Conservation (phyloP, 1,284 basidiomycete genomes). For the Boletus semigastroideus region DNA sequence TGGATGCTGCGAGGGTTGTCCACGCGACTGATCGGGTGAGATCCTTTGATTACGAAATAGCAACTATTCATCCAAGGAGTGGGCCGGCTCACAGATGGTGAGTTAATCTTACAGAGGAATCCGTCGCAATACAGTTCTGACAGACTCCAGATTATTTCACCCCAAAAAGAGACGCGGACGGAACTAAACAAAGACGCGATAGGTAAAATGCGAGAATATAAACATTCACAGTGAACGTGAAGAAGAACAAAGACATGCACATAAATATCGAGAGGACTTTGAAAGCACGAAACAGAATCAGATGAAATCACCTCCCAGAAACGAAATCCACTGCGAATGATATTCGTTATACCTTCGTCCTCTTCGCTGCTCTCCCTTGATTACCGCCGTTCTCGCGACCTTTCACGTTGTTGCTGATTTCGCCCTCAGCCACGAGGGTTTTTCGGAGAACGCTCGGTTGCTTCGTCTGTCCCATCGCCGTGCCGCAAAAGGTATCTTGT, state of each 20-base stretch:
- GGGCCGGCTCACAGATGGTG: too few species aligned
- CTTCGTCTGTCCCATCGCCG: slow-evolving; percentile 4
- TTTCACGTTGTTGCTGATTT: not conserved
- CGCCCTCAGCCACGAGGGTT: slow-evolving; percentile 2
- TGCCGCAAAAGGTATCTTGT: slow-evolving; percentile 10
- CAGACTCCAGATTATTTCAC: too few species aligned
- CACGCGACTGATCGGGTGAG: too few species aligned
- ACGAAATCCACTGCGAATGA: not conserved
- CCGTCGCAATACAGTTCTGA: too few species aligned
- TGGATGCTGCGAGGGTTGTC: too few species aligned
- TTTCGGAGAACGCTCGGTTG: slow-evolving; percentile 31
- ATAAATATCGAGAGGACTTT: not conserved
- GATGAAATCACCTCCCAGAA: not conserved
- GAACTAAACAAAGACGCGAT: not conserved
- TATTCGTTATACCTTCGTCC: slow-evolving; percentile 9
- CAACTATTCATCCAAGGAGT: too few species aligned
- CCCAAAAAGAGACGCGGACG: too few species aligned
- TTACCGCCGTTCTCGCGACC: slow-evolving; percentile 1
- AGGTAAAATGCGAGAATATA: not conserved
- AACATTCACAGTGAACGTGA: slow-evolving; percentile 4
- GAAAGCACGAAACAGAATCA: slow-evolving; percentile 15
- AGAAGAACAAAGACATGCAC: slow-evolving; percentile 17
- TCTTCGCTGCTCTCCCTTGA: slow-evolving; percentile 17
- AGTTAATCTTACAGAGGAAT: too few species aligned
- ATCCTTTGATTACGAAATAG: too few species aligned